Evolutionary conservation across 305 asterid species (phyloP), one percentile per base, ranked within the genome.

Genomic region (Petunia hybrid): DNA sequence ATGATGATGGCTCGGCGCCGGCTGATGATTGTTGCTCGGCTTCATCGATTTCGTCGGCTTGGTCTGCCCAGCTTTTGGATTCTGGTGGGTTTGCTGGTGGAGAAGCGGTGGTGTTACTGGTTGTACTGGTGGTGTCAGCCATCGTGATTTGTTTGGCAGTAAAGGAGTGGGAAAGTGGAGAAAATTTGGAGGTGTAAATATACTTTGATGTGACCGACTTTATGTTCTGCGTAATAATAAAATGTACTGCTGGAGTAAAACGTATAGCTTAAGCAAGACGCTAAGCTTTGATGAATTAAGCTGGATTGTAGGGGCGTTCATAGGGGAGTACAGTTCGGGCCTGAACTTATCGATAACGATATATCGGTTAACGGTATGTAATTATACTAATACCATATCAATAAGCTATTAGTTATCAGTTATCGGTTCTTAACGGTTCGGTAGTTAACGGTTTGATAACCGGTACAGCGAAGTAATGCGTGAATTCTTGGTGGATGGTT

Each of bases 21-120:
- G 62, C 51, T 9, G 85, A 55, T 31, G 78, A 51, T 0, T 85
- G 83, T 39, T 84, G 66, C 41, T 83, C 89, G 40, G 82, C 75
- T 79, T 66, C 62, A 68, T 87, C 92, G 36, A 77, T 86, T 83
- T 93, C 97, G 0, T 93, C 97, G 9, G 94, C 97, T 69, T 88
- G 92, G 77, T 93, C 98, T 0, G 95, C 97, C 95, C 97, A 93
- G n/a, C 93, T 77, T 80, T 82, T 89, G 7, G 80, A 73, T 80
- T 71, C 90, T 48, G 81, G 36, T 9, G 83, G 69, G 75, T 74
- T 80, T 66, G 87, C 64, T 77, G 64, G 84, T 22, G 83, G 2
- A 35, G 84, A 1, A 6, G 8, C 69, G 38, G 83, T 31, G 82
- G 88, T 70, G 81, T 80, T 16, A 81, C 40, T 7, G 74, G 83